Evolutionary conservation across 257 asterid species (phyloP), one percentile per base, ranked within the genome.

Genomic region (Penstemon eatonii): DNA sequence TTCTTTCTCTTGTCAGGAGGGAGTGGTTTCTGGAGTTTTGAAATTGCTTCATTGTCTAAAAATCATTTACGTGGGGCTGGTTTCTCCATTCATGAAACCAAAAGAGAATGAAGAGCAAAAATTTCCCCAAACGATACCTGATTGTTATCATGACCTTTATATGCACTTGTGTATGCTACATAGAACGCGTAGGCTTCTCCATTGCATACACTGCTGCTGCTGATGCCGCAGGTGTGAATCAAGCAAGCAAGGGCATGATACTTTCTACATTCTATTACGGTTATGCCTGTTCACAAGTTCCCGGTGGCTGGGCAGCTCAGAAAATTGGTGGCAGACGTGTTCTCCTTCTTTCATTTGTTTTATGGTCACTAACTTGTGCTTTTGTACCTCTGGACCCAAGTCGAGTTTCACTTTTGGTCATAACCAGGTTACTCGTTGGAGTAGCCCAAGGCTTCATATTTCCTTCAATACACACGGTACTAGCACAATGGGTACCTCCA

Each of bases 271-370:
- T 92, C 82, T 92, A 92, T 67, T 92, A 87, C 63, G 98, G 98
- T 18, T 92, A 92, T 52, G 96, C 96, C 5, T 86, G 96, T 71
- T 92, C 96, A 56, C 96, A 92, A 78, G 87, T 92, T 51, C 98
- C 98, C 0, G 98, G 98, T 40, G 98, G 98, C 52, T 92, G 96
- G 98, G 96, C 96, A 12, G 96, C 98, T 71, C 98, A 92, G 64
- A 89, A 75, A 71, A 72, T 92, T 6, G 96, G 96, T 12, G 98
- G 98, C 12, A 77, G 92, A 76, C 87, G 88, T 45, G 88, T 92
- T 57, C 98, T 92, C 72, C 83, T 92, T 4, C 84, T 86, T 37
- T 92, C 98, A 5, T 92, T 92, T 70, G 37, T 87, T 13, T 67
- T 92, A 47, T 92, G 98, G 96, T 92, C 98, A 62, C 78, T 86